A percentile compares a stretch with the other conserved stretches of the same genome.
phyloP scores from a whole-genome alignment of 768 basidiomycete species.

The Suillus weaverae region DNA sequence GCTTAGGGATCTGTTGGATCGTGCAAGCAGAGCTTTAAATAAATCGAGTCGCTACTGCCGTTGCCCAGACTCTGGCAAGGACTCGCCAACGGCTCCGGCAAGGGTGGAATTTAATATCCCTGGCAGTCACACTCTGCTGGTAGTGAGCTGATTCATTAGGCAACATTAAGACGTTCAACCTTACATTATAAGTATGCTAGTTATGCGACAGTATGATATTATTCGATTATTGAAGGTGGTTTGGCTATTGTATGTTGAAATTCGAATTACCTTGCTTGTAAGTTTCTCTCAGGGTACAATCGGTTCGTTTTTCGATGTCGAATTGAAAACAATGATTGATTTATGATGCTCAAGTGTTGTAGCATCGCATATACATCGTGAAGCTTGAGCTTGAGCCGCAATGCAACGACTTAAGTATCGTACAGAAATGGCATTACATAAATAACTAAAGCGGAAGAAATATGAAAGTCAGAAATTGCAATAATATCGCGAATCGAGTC shows the following conservation, averaged over 20 bases:
- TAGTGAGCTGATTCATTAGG: neutral
- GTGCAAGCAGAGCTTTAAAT: neutral
- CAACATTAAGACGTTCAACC: neutral
- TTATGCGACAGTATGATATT: neutral
- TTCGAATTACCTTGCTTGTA: neutral
- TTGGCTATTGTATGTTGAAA: neutral
- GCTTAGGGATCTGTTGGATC: neutral
- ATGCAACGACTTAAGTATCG: too few relatives aligned
- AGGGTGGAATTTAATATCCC: slow-evolving; percentile 5
- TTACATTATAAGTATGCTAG: slow-evolving; percentile 1
- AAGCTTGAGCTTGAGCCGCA: too few relatives aligned
- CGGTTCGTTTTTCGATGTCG: too few relatives aligned
- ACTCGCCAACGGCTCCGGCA: neutral
- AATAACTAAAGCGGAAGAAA: too few relatives aligned
- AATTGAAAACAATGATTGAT: too few relatives aligned
- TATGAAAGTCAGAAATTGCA: too few relatives aligned
- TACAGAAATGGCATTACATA: too few relatives aligned
- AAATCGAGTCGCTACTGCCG: neutral
- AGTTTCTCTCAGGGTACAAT: too few relatives aligned
- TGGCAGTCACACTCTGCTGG: neutral
- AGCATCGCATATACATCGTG: too few relatives aligned
- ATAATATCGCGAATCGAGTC: too few relatives aligned
- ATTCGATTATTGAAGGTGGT: neutral
- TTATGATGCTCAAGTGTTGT: too few relatives aligned
- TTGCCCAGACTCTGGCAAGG: neutral